These are phyloP conservation scores for Yamadazyma conglobata DNA, from an alignment of 1,139 yeast species.

Conservation along the genomic window DNA sequence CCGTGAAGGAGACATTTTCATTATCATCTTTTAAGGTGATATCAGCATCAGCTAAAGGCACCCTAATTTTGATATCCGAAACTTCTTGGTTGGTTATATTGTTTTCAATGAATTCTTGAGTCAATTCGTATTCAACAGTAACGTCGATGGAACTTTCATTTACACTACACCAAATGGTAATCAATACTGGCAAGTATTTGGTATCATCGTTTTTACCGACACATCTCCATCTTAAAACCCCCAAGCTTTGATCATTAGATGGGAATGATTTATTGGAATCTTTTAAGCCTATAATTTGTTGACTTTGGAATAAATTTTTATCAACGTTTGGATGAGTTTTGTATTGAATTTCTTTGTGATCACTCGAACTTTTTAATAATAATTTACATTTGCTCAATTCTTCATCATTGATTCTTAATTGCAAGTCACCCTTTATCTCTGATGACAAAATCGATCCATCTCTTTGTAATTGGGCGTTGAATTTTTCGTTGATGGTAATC, in stretches of 20 bases:
- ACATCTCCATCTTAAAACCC: conserved; percentile 85
- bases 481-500: conserved; percentile 71
- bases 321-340: conserved; percentile 97
- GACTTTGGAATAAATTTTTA: conserved; percentile 58
- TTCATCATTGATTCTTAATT: conserved; percentile 77
- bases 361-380: conserved; percentile 48
- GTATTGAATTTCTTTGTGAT: conserved; percentile 57
- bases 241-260: conserved; percentile 81
- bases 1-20: conserved; percentile 45
- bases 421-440: conserved; percentile 89
- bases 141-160: conserved; percentile 60
- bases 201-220: conserved; percentile 55
- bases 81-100: conserved; percentile 35
- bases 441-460: conserved; percentile 75
- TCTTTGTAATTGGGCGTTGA: conserved; percentile 73
- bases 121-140: conserved; percentile 83
- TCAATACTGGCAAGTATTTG: conserved; percentile 62
- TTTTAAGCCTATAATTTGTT: conserved; percentile 65
- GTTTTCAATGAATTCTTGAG: conserved; percentile 30
- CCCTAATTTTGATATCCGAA: conserved; percentile 55
- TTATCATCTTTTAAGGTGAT: conserved; percentile 47
- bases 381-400: conserved; percentile 65
- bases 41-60: conserved; percentile 57
- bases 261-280: conserved; percentile 83
- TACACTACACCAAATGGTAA: conserved; percentile 83